phyloP scores from a whole-genome alignment of 805 yeast species.

The Spathaspora sp. region DNA sequence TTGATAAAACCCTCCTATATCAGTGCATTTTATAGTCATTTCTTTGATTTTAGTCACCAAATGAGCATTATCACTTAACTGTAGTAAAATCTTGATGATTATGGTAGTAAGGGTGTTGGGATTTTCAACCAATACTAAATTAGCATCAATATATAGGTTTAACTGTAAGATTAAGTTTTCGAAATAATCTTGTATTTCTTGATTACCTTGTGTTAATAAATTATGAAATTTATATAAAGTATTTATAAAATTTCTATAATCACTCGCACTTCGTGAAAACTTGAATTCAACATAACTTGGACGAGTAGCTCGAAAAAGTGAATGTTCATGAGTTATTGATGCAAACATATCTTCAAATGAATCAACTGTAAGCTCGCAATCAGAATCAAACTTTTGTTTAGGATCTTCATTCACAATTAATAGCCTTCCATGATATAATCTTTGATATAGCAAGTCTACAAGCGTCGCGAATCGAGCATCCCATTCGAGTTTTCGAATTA shows the following conservation, averaged over 20 bases:
- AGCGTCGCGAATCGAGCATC: not conserved
- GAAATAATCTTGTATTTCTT: constrained; percentile 1
- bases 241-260: constrained; percentile 8
- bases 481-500: constrained; percentile 1
- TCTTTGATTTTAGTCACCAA: constrained; percentile 16
- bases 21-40: constrained; percentile 27
- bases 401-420: constrained; percentile 7
- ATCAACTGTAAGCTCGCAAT: constrained; percentile 3
- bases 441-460: constrained; percentile 2
- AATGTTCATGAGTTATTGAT: not conserved
- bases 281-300: constrained; percentile 3
- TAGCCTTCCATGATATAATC: constrained; percentile 7
- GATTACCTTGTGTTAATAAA: not conserved
- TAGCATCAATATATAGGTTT: constrained; percentile 24
- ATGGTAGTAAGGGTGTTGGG: constrained; percentile 30
- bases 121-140: constrained; percentile 21
- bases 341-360: constrained; percentile 1
- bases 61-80: constrained; percentile 10
- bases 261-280: constrained; percentile 6
- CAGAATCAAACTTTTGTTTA: not conserved
- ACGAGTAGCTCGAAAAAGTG: constrained; percentile 1
- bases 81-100: constrained; percentile 19
- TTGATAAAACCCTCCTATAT: constrained; percentile 30
- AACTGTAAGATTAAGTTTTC: constrained; percentile 12
- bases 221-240: constrained; percentile 4